Evolutionary conservation across 2,329 filamentous ascomycete genomes (phyloP).

Genomic region (Lachnellula subtilissima): DNA sequence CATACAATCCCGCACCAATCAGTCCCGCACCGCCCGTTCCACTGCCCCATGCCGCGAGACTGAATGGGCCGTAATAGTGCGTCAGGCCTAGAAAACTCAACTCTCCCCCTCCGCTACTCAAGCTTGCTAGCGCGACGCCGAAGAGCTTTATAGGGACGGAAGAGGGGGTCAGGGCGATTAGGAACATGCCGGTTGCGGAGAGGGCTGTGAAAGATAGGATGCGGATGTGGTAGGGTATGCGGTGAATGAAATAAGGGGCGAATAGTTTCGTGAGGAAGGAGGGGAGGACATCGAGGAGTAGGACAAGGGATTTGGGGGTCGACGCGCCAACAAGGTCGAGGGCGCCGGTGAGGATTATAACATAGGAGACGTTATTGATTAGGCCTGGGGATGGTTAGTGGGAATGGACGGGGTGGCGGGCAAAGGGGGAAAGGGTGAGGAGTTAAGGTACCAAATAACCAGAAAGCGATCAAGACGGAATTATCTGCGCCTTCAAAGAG

Average conservation of each 20-base stretch:
- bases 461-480: slow-evolving; percentile 76
- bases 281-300: slow-evolving; percentile 88
- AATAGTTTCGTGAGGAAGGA: slow-evolving; percentile 84
- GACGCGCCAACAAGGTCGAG: slow-evolving; percentile 86
- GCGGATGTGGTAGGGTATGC: slow-evolving; percentile 72
- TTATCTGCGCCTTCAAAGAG: slow-evolving; percentile 64
- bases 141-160: slow-evolving; percentile 71
- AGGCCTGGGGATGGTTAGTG: slow-evolving; percentile 53
- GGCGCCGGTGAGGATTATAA: slow-evolving; percentile 91
- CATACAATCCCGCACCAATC: slow-evolving; percentile 82
- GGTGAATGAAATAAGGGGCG: slow-evolving; percentile 90
- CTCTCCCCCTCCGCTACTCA: slow-evolving; percentile 84
- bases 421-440: neutral
- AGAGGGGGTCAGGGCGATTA: slow-evolving; percentile 74
- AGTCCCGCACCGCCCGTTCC: slow-evolving; percentile 88
- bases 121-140: slow-evolving; percentile 78
- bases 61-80: slow-evolving; percentile 86
- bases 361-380: slow-evolving; percentile 97
- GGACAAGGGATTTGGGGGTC: slow-evolving; percentile 85
- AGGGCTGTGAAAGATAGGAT: slow-evolving; percentile 69
- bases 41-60: slow-evolving; percentile 85
- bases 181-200: slow-evolving; percentile 81
- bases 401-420: neutral
- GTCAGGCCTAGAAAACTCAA: slow-evolving; percentile 86
- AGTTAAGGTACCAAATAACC: slow-evolving; percentile 72